Conservation (phyloP, 1,284 basidiomycete genomes). For the Rhodotorula glutinis region DNA sequence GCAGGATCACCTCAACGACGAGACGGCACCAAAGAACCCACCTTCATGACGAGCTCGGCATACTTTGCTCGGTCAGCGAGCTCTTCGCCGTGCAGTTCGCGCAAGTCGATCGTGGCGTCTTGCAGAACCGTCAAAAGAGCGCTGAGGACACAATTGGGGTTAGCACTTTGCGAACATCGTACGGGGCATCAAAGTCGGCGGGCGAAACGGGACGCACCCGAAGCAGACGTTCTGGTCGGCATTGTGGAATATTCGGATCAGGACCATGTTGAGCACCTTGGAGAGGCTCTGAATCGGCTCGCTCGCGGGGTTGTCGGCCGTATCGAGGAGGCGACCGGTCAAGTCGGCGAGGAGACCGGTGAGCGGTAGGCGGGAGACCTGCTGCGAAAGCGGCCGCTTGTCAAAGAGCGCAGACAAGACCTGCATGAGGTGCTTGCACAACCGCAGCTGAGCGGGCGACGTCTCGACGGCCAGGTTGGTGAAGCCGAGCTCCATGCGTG, state of each 20-base stretch:
- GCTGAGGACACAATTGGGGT: conserved; percentile 52
- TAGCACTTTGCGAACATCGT: too few relatives aligned
- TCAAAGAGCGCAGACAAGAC: conserved; percentile 89
- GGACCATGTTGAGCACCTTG: conserved; percentile 97
- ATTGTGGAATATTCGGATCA: conserved; percentile 86
- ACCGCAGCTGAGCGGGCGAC: conserved; percentile 70
- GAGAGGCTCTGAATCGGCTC: conserved; percentile 58
- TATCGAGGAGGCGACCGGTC: conserved; percentile 81
- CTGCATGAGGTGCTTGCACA: conserved; percentile 94
- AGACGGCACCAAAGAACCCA: too few relatives aligned
- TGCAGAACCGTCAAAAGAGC: conserved; percentile 78
- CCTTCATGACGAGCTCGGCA: conserved; percentile 89
- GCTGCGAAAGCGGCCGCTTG: conserved; percentile 73
- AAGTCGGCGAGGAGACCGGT: conserved; percentile 79
- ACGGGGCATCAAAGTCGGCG: too few relatives aligned
- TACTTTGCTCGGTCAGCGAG: conserved; percentile 63
- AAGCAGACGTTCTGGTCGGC: conserved; percentile 88
- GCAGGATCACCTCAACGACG: too few relatives aligned
- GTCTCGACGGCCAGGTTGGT: conserved; percentile 61
- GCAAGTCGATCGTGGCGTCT: conserved; percentile 81
- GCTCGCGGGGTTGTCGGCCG: conserved; percentile 59
- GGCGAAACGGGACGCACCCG: conserved; percentile 60
- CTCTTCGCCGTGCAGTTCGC: conserved; percentile 52
- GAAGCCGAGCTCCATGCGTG: conserved; percentile 85
- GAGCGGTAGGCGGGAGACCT: conserved; percentile 72